These are phyloP conservation scores for Amaranthus hypochondriacus DNA, from an alignment of 148 eudicot genomes.

Conservation along the genomic window DNA sequence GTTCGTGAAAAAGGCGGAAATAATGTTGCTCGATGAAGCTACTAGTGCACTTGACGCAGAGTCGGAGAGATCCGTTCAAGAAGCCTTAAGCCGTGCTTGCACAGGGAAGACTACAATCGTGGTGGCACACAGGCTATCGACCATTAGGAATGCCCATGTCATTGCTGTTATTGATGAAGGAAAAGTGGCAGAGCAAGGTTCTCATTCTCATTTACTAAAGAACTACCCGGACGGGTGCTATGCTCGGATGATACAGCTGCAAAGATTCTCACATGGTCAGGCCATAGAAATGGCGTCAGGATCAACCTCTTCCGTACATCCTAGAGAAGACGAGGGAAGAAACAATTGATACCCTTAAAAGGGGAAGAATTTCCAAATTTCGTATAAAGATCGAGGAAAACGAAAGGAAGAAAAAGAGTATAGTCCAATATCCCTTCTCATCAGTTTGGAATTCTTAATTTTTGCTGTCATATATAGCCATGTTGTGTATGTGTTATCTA, in stretches of 20 bases:
- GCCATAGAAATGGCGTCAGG: slow-evolving; percentile 57
- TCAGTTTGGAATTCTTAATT: slow-evolving; percentile 40
- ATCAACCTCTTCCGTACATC: slow-evolving; percentile 60
- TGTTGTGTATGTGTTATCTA: slow-evolving; percentile 42
- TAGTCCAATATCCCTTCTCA: slow-evolving; percentile 23
- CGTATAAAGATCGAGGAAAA: slow-evolving; percentile 17
- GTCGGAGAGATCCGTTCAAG: slow-evolving; percentile 87
- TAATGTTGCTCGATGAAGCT: slow-evolving; percentile 90
- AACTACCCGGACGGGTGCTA: slow-evolving; percentile 85
- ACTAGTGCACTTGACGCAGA: slow-evolving; percentile 94
- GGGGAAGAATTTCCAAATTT: slow-evolving; percentile 2
- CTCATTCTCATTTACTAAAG: slow-evolving; percentile 80
- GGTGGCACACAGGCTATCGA: slow-evolving; percentile 85
- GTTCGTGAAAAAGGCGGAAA: slow-evolving; percentile 71
- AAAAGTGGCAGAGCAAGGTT: slow-evolving; percentile 92
- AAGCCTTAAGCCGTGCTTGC: slow-evolving; percentile 77
- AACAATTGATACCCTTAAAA: slow-evolving; percentile 11
- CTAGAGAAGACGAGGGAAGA: slow-evolving; percentile 42
- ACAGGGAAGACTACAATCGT: slow-evolving; percentile 84
- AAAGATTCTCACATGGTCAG: slow-evolving; percentile 77
- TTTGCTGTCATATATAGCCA: slow-evolving; percentile 37
- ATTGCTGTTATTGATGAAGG: slow-evolving; percentile 95
- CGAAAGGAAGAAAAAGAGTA: slow-evolving; percentile 14
- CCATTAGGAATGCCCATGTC: slow-evolving; percentile 84
- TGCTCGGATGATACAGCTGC: slow-evolving; percentile 87